Conservation (phyloP, 345 rosid species). For the Odontarrhena argentea region DNA sequence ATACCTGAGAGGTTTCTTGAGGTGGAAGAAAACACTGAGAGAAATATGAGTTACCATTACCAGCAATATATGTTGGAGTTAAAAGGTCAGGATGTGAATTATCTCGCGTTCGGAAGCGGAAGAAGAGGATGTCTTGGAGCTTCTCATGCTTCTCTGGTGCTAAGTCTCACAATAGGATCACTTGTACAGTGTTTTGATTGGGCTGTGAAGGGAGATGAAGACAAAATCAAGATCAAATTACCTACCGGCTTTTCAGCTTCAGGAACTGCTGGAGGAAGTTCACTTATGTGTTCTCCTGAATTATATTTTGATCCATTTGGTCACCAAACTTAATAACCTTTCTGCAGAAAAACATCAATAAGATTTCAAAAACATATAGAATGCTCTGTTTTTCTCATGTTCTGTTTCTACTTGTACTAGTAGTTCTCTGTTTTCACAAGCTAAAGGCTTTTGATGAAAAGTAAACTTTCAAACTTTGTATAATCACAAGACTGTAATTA, state of each 20-base stretch:
- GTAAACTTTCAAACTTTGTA: not conserved
- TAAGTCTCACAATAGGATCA: slow-evolving; percentile 41
- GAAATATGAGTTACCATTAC: slow-evolving; percentile 20
- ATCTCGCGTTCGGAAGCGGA: slow-evolving; percentile 64
- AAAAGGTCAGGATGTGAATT: slow-evolving; percentile 63
- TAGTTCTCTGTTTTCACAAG: slow-evolving; percentile 8
- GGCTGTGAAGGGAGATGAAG: slow-evolving; percentile 33
- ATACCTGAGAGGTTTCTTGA: slow-evolving; percentile 42
- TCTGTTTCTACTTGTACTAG: slow-evolving; percentile 17
- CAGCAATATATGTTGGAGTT: slow-evolving; percentile 54
- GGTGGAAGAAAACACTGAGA: slow-evolving; percentile 26
- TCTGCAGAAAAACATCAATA: not conserved
- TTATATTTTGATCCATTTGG: slow-evolving; percentile 34
- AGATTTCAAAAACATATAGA: not conserved
- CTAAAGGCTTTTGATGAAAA: not conserved
- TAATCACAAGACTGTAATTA: not conserved
- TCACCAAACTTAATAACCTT: not conserved
- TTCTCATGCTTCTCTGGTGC: slow-evolving; percentile 55
- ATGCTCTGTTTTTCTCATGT: not conserved
- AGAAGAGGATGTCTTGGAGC: slow-evolving; percentile 62
- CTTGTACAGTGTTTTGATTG: slow-evolving; percentile 42
- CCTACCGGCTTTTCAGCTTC: slow-evolving; percentile 40
- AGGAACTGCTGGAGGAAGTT: slow-evolving; percentile 37
- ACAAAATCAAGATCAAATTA: slow-evolving; percentile 32
- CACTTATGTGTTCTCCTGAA: slow-evolving; percentile 39